Evolutionary conservation across 2,329 filamentous ascomycete species (phyloP), one percentile per base, ranked within the genome.

Genomic region (Colletotrichum sp.): DNA sequence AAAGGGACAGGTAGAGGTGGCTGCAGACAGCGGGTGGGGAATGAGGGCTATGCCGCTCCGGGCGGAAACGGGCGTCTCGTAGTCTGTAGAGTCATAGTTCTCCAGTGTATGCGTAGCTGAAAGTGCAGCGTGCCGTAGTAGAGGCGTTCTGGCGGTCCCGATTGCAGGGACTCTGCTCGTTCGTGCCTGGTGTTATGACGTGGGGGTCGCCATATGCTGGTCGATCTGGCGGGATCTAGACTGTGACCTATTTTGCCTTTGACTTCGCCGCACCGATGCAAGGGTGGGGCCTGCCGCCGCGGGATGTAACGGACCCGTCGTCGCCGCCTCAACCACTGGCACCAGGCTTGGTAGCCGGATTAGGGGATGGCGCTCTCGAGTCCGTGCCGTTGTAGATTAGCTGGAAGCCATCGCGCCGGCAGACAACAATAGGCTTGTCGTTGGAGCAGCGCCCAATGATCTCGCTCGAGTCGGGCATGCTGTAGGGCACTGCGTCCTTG

Each of bases 391-490:
- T 76, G 77, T 77, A 80, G 34, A 85, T 76, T 59, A 86, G 83
- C 5, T 81, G 81, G 36, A 87, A 77, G 5, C 79, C 78, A 28
- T 85, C 82, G 36, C 83, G 83, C 12, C 81, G 81, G 75, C 86
- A 88, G 7, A 85, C 81, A 13, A 88, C 82, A 18, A 88, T 83
- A 6, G 87, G 85, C 15, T 82, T 79, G 26, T 83, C 83, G 49
- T 83, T 77, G 1, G 81, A 80, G 12, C 81, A 83, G 52, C 82
- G 82, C 9, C 87, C 86, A 6, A 89, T 72, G 2, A 88, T 76
- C 52, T 84, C 80, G 18, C 83, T 83, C 21, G 83, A 81, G 8
- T 82, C 78, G 3, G 82, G 81, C 3, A 86, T 70, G 13, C 79
- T 77, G 26, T 81, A 78, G 9, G 82, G 82, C 7, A 83, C 78